Evolutionary conservation across 2,329 filamentous ascomycete species (phyloP).

Genomic region (Fusarium hainanense): DNA sequence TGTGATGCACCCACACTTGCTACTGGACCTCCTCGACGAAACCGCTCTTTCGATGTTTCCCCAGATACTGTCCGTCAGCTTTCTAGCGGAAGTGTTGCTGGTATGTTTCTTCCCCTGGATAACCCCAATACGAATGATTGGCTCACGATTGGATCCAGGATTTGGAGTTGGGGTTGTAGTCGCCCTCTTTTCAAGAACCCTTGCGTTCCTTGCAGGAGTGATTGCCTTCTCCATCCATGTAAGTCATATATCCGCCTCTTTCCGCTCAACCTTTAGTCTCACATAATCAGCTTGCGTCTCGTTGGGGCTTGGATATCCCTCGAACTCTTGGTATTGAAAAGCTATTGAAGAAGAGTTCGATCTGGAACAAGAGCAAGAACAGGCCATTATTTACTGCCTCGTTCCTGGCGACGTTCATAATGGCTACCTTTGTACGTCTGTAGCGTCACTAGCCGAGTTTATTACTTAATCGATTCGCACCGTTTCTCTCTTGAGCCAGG

Average conservation of each 20-base stretch:
- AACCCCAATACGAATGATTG: not conserved
- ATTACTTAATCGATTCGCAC: conserved; percentile 61
- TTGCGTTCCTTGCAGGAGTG: conserved; percentile 75
- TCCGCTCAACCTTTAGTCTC: conserved; percentile 1
- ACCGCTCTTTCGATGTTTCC: conserved; percentile 37
- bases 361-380: conserved; percentile 63
- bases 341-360: conserved; percentile 51
- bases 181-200: conserved; percentile 75
- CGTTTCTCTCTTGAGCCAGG: conserved; percentile 92
- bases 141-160: conserved; percentile 55
- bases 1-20: conserved; percentile 46
- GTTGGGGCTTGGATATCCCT: conserved; percentile 56
- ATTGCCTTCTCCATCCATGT: conserved; percentile 73
- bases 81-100: conserved; percentile 65
- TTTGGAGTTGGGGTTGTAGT: conserved; percentile 73
- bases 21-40: conserved; percentile 29
- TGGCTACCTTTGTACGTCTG: conserved; percentile 65
- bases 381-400: conserved; percentile 74
- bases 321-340: conserved; percentile 53
- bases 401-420: conserved; percentile 77
- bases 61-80: conserved; percentile 58
- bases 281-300: conserved; percentile 55
- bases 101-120: conserved; percentile 47
- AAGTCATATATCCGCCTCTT: conserved; percentile 40
- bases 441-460: conserved; percentile 45